Base-by-base conservation (phyloP, 129 eudicot genomes). In the Sambucus nigra region DNA sequence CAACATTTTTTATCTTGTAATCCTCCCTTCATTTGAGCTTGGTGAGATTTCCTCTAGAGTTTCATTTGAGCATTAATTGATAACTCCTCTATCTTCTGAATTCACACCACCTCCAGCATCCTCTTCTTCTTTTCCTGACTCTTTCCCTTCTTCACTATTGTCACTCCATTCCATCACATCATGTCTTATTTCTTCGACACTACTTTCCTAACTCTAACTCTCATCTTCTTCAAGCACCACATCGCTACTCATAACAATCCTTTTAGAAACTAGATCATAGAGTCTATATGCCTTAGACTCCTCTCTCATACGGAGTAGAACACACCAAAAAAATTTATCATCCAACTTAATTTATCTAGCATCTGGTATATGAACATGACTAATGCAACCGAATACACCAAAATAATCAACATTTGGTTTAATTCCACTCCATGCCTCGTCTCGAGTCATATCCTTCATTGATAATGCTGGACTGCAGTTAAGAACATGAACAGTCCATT, bases 351-450 rank as follows among this genome's bases (percentile, higher is more conserved):
- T n/a, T n/a, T n/a, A n/a, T 50, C 26, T 50, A 20, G 55, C 27
- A 9, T 13, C 29, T 50, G 27, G 25, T 50, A n/a, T n/a, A n/a
- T n/a, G n/a, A n/a, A n/a, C n/a, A n/a, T 50, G 55, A 50, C 24
- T 6, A 11, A 21, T 27, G 21, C 20, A 51, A 24, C 35, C 38
- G 28, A 51, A 51, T 4, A 51, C 38, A 7, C 25, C 23, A 47
- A 18, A 47, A 5, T 47, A 47, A 17, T 51, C 57, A 22, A 51
- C 54, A 4, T 51, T 51, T 7, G 51, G 25, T 13, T 47, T 18
- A 3, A 4, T 47, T 5, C 22, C 25, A 18, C 51, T 47, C 51
- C 25, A 47, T 25, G 21, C 21, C 51, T 47, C 25, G 12, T 47
- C 51, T 2, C 12, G 51, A 17, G 25, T 18, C 8, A 10, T 47